phyloP scores from a whole-genome alignment of 2,329 filamentous ascomycete genomes.

The Fusarium udum region DNA sequence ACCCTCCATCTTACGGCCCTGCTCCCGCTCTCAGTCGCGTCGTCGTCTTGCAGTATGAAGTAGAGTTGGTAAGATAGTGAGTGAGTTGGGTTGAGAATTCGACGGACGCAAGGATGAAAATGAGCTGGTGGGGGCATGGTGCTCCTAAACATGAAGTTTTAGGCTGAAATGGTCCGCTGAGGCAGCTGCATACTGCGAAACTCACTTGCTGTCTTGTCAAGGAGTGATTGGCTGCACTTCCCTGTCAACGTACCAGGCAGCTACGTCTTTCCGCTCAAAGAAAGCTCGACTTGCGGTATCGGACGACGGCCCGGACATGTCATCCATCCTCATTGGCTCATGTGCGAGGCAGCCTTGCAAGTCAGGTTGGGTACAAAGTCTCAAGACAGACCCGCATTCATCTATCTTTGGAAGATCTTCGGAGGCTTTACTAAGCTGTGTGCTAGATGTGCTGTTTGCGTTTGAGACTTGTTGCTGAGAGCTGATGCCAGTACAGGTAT shows the following conservation, averaged over 20 bases:
- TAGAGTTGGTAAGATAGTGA: no score
- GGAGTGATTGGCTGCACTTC: neutral
- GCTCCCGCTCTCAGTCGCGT: neutral
- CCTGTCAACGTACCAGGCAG: fast-evolving
- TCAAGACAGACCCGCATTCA: no score
- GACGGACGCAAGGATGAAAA: no score
- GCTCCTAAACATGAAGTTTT: neutral
- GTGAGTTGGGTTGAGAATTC: no score
- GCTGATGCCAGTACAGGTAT: no score
- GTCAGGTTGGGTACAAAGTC: neutral
- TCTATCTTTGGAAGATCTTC: no score
- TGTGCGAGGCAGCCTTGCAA: neutral
- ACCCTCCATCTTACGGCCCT: neutral
- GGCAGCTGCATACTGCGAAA: neutral
- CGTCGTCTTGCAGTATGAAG: neutral
- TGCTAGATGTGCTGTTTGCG: no score
- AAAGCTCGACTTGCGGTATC: no score
- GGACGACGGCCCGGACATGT: neutral
- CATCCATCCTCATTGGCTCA: neutral
- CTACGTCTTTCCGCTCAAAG: neutral
- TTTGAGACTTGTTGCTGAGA: no score
- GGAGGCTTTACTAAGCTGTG: no score
- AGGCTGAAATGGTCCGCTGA: neutral
- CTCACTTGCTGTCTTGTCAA: neutral
- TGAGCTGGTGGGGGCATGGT: no score